phyloP scores from a whole-genome alignment of 1,284 basidiomycete genomes.

The Trametes sp. region DNA sequence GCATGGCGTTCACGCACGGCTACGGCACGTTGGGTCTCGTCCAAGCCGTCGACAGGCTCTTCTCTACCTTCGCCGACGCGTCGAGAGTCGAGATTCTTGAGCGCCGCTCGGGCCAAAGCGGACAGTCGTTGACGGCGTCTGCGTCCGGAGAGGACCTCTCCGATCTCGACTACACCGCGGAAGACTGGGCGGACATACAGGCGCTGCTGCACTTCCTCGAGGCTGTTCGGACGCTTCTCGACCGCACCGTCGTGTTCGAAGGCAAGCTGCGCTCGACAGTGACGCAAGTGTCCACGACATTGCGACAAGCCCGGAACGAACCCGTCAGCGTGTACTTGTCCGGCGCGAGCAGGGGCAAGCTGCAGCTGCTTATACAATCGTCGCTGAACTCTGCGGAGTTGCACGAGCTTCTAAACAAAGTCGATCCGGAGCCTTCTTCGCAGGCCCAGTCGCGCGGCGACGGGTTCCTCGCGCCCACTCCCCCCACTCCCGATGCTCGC shows the following conservation, averaged over 20 bases:
- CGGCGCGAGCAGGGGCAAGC: conserved; percentile 72
- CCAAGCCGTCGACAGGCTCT: conserved; percentile 73
- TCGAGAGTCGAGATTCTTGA: conserved; percentile 63
- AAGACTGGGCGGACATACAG: conserved; percentile 90
- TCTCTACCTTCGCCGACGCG: conserved; percentile 71
- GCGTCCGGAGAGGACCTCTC: conserved; percentile 65
- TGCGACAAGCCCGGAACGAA: conserved; percentile 63
- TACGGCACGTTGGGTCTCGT: conserved; percentile 81
- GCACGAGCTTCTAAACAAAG: conserved; percentile 64
- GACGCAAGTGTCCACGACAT: conserved; percentile 61
- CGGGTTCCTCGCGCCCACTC: conserved; percentile 36
- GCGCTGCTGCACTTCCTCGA: conserved; percentile 83
- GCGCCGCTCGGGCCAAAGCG: conserved; percentile 42
- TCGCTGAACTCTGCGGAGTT: conserved; percentile 83
- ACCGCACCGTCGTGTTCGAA: conserved; percentile 76
- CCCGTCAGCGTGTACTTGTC: conserved; percentile 61
- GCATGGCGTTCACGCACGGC: conserved; percentile 85
- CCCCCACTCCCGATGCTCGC: conserved; percentile 35
- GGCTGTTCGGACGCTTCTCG: conserved; percentile 73
- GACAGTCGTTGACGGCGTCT: conserved; percentile 42
- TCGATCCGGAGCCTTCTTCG: conserved; percentile 51
- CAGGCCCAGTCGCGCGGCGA: conserved; percentile 33
- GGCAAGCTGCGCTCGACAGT: conserved; percentile 66
- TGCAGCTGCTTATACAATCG: conserved; percentile 80
- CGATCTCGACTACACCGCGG: conserved; percentile 85